Evolutionary conservation across 2,329 filamentous ascomycete genomes (phyloP).

Genomic region (Fusarium zealandicum): DNA sequence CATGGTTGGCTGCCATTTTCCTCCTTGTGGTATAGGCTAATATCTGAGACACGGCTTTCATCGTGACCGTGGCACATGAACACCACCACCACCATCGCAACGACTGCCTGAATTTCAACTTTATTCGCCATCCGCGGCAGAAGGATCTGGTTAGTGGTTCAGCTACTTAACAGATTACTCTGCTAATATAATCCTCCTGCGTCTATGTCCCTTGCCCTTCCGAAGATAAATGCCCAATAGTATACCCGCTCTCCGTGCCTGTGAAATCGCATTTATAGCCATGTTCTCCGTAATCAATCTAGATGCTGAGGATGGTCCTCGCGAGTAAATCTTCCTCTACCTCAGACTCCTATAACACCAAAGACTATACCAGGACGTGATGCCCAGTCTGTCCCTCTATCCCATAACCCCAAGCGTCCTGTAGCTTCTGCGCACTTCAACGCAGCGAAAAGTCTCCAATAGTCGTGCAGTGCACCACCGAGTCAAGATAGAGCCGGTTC

Average conservation of each 20-base stretch:
- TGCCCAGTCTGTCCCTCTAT: slow-evolving; percentile 2
- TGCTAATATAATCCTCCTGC: no score
- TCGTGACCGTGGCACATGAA: slow-evolving; percentile 34
- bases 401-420: neutral
- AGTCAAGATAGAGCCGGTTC: slow-evolving; percentile 55
- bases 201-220: no score
- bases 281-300: neutral
- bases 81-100: slow-evolving; percentile 1
- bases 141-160: neutral
- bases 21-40: slow-evolving; percentile 12
- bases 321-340: neutral
- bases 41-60: slow-evolving; percentile 29
- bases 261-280: neutral
- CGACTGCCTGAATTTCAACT: slow-evolving; percentile 15
- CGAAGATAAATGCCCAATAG: neutral
- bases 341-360: neutral
- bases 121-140: neutral
- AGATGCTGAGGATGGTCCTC: neutral
- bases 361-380: neutral
- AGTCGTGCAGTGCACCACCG: slow-evolving; percentile 52
- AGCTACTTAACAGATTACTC: no score
- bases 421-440: neutral
- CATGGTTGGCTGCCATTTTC: slow-evolving; percentile 22
- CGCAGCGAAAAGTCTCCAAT: slow-evolving; percentile 37
- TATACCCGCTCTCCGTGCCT: neutral